These are phyloP conservation scores for Sporisorium exsertum DNA, from an alignment of 1,284 basidiomycete species.

Conservation along the genomic window DNA sequence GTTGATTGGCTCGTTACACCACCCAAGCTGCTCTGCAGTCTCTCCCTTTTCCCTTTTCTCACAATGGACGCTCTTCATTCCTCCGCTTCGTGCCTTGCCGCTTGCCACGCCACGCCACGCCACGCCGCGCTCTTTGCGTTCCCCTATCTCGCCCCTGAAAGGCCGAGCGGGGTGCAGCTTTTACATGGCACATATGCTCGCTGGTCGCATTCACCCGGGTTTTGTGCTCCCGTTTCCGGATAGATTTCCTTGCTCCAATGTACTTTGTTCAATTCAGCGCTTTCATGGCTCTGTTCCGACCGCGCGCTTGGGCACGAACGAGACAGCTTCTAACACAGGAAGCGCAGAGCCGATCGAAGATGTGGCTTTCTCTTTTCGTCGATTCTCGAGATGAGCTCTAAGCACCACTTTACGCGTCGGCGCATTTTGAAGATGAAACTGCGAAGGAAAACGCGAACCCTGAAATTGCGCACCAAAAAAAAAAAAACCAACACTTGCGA, in stretches of 20 bases:
- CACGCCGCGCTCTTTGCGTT: constrained; percentile 17
- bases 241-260: constrained; percentile 30
- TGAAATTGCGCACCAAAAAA: neutral
- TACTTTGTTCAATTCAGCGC: constrained; percentile 29
- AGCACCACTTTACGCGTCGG: constrained; percentile 34
- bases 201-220: constrained; percentile 1
- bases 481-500: constrained; percentile 7
- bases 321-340: neutral
- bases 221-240: constrained; percentile 23
- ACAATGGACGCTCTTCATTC: constrained; percentile 18
- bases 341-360: neutral
- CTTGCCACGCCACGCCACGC: constrained; percentile 8
- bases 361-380: neutral
- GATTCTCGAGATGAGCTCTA: neutral
- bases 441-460: neutral
- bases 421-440: neutral
- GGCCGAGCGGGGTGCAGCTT: no score
- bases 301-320: neutral
- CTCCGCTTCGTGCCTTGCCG: neutral
- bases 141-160: neutral
- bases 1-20: constrained; percentile 67
- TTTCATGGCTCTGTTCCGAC: constrained; percentile 7
- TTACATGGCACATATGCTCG: constrained; percentile 4
- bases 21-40: neutral
- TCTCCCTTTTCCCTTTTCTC: neutral